Conservation (phyloP, 2,329 filamentous ascomycete species). For the Phyllachora maydis region DNA sequence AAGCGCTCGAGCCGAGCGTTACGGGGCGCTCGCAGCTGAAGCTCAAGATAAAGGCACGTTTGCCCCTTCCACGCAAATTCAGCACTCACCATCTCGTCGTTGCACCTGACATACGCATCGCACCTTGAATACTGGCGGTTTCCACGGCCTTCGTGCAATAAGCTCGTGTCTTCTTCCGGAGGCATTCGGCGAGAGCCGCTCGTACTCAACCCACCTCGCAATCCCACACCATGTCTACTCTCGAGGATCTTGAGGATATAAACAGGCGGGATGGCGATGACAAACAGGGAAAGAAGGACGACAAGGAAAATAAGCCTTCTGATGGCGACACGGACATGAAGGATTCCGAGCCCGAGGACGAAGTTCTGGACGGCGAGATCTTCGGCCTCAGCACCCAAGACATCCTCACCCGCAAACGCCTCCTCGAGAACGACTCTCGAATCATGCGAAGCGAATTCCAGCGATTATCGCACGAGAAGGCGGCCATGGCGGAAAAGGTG, state of each 20-base stretch:
- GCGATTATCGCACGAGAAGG: slow-evolving; percentile 84
- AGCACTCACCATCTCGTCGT: too few species aligned
- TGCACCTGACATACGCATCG: too few species aligned
- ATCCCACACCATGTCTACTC: slow-evolving; percentile 54
- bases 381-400: slow-evolving; percentile 84
- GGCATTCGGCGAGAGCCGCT: too few species aligned
- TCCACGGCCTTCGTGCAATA: too few species aligned
- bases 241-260: slow-evolving; percentile 81
- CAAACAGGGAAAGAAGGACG: slow-evolving; percentile 27
- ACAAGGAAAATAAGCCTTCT: slow-evolving; percentile 28
- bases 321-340: slow-evolving; percentile 81
- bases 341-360: slow-evolving; percentile 55
- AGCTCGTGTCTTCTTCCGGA: too few species aligned
- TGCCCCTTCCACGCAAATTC: too few species aligned
- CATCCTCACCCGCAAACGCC: slow-evolving; percentile 72
- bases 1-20: too few species aligned
- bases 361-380: slow-evolving; percentile 83
- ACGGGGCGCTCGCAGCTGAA: too few species aligned
- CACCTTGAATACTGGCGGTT: too few species aligned
- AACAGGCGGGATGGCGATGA: slow-evolving; percentile 64
- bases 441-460: slow-evolving; percentile 98
- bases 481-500: slow-evolving; percentile 93
- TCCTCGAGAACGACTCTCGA: slow-evolving; percentile 91
- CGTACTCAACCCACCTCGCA: slow-evolving; percentile 1
- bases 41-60: too few species aligned